Conservation (phyloP, 306 rosid species). For the Sicyos edulis region DNA sequence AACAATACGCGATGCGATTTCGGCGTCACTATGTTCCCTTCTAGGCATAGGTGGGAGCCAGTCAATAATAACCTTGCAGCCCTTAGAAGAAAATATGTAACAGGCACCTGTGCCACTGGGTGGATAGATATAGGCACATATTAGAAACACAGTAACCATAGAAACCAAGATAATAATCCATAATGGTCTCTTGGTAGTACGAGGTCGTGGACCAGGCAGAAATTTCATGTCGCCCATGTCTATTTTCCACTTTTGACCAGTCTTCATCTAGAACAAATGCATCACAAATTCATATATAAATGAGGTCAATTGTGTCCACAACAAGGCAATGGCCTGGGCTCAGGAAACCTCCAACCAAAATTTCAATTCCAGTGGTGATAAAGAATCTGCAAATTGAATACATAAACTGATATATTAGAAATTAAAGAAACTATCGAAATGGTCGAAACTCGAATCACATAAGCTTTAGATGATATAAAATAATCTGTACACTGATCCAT, state of each 20-base stretch:
- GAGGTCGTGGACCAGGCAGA: constrained; percentile 78
- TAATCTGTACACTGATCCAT: no score
- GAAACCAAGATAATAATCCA: constrained; percentile 90
- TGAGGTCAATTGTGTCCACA: constrained; percentile 18
- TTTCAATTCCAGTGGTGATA: not conserved
- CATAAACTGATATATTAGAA: not conserved
- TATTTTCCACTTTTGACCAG: constrained; percentile 57
- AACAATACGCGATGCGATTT: constrained; percentile 73
- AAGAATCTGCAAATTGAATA: constrained; percentile 19
- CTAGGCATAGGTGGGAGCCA: constrained; percentile 91
- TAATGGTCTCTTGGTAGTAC: constrained; percentile 70
- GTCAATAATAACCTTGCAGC: constrained; percentile 52
- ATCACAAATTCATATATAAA: constrained; percentile 34
- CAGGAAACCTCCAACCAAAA: not conserved
- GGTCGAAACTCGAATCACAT: not conserved
- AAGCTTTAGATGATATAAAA: not conserved
- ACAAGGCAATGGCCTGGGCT: constrained; percentile 4
- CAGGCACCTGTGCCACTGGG: constrained; percentile 64
- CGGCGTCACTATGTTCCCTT: constrained; percentile 71
- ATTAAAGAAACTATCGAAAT: not conserved
- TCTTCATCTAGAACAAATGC: constrained; percentile 62
- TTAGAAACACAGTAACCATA: constrained; percentile 64
- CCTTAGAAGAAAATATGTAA: constrained; percentile 74
- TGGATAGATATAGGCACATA: constrained; percentile 79
- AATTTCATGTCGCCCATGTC: constrained; percentile 73